Evolutionary conservation across 2,329 filamentous ascomycete species (phyloP), one percentile per base, ranked within the genome.

Genomic region (Nemania bipapillata): DNA sequence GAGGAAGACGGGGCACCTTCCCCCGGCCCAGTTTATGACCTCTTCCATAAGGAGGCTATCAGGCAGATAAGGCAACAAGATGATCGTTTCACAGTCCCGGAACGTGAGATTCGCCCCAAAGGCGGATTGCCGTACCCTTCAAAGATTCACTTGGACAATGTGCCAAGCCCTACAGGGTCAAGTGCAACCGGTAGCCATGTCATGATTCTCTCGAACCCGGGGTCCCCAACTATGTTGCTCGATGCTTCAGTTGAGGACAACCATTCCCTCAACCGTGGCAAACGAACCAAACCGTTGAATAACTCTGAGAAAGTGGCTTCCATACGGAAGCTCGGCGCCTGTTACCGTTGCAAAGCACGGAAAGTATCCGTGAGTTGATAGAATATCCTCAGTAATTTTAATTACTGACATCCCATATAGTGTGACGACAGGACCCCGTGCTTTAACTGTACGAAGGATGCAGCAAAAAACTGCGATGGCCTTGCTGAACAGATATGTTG

Each of bases 251-350:
- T 65, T 30, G 70, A 69, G 35, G 70, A 66, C 28, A 74, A 65
- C 55, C 73, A 74, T 30, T 50, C 65, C 3, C 66, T 70, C 37
- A 74, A 70, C 65, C 76, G 74, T 66, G 77, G 77, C 52, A 75
- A 72, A 63, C 76, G 77, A 57, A 72, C 69, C 22, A 70, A 72
- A 40, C 77, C 77, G 32, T 63, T 79, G 54, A 65, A 74, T n/a
- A 76, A 78, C 58, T 74, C 74, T 50, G 79, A 82, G 68, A 81
- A 85, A 76, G 85, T 85, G 50, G 83, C 83, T 60, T 80, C 81
- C 63, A 83, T 86, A 62, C 83, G 85, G 71, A 83, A 83, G 74
- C 79, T 79, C 72, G 82, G 82, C 66, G 83, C 84, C 37, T 86
- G 85, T 72, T 79, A 83, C 62, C 81, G 81, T 65, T 86, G 85